Conservation (phyloP, 352 stramenopile genomes). For the Pythium vanterpoolii region DNA sequence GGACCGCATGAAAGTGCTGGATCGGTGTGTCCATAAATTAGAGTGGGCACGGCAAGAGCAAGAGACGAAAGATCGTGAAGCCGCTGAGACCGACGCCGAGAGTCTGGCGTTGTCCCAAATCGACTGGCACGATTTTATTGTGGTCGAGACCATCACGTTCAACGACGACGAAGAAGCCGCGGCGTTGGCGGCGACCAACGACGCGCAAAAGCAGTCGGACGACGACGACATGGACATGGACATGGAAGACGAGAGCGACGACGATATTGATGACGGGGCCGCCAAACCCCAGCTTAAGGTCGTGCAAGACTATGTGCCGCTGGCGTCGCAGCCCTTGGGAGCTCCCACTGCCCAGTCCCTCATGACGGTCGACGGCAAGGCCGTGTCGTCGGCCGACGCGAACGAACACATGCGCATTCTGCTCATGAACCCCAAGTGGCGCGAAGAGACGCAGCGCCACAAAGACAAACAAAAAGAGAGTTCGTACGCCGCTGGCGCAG, state of each 20-base stretch:
- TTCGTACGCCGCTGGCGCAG: slow-evolving; percentile 90
- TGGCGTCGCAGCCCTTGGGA: slow-evolving; percentile 33
- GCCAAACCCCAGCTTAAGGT: slow-evolving; percentile 68
- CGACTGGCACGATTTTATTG: slow-evolving; percentile 99
- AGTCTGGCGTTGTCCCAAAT: slow-evolving; percentile 77
- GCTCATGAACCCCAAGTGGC: slow-evolving; percentile 98
- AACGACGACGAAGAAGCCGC: slow-evolving; percentile 81
- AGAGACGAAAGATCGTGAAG: slow-evolving; percentile 67
- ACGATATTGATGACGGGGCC: slow-evolving; percentile 39
- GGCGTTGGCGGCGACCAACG: slow-evolving; percentile 24
- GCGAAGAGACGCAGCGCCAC: slow-evolving; percentile 94
- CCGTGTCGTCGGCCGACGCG: slow-evolving; percentile 78
- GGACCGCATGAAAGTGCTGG: slow-evolving; percentile 82
- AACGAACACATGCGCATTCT: slow-evolving; percentile 99
- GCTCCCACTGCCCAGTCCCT: slow-evolving; percentile 34
- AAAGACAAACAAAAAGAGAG: slow-evolving; percentile 97
- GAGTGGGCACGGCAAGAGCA: slow-evolving; percentile 78
- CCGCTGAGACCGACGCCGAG: slow-evolving; percentile 73
- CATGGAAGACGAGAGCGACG: slow-evolving; percentile 63
- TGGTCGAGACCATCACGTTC: slow-evolving; percentile 99
- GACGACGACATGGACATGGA: slow-evolving; percentile 91
- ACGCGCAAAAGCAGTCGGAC: slow-evolving; percentile 51
- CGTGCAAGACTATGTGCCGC: slow-evolving; percentile 85
- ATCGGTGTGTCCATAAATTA: slow-evolving; percentile 82
- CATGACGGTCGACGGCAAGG: slow-evolving; percentile 86